phyloP scores from a whole-genome alignment of 2,329 filamentous ascomycete genomes.

The Xylariaceae sp. region DNA sequence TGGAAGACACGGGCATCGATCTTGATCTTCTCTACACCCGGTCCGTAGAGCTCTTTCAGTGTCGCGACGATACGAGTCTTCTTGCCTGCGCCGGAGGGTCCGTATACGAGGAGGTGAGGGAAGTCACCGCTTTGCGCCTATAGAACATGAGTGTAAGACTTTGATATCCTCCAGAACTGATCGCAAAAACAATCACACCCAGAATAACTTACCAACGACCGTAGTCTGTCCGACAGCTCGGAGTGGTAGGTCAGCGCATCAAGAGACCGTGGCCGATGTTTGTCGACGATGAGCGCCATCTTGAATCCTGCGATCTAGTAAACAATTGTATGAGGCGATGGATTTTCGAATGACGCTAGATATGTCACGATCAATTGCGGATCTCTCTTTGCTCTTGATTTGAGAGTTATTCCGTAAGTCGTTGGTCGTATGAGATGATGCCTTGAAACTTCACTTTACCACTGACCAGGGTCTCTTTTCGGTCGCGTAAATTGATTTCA shows the following conservation, averaged over 20 bases:
- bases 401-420: too few species aligned
- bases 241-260: slow-evolving; percentile 80
- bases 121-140: slow-evolving; percentile 97
- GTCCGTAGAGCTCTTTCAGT: slow-evolving; percentile 88
- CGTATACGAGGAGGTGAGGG: slow-evolving; percentile 94
- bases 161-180: not conserved
- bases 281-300: slow-evolving; percentile 68
- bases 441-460: not conserved
- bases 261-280: slow-evolving; percentile 67
- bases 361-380: not conserved
- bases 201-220: slow-evolving; percentile 63
- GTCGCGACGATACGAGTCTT: slow-evolving; percentile 96
- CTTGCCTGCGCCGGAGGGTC: slow-evolving; percentile 92
- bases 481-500: slow-evolving; percentile 32
- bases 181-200: not conserved
- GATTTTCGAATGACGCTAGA: too few species aligned
- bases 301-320: slow-evolving; percentile 13
- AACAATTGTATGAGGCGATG: not conserved
- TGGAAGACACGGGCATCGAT: slow-evolving; percentile 97
- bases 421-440: not conserved
- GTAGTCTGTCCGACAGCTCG: slow-evolving; percentile 80
- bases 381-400: not conserved
- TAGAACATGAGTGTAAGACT: slow-evolving; percentile 7
- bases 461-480: not conserved
- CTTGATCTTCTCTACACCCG: slow-evolving; percentile 99